These are phyloP conservation scores for Gossypium gossypioides DNA, from an alignment of 441 rosid genomes.

Conservation along the genomic window DNA sequence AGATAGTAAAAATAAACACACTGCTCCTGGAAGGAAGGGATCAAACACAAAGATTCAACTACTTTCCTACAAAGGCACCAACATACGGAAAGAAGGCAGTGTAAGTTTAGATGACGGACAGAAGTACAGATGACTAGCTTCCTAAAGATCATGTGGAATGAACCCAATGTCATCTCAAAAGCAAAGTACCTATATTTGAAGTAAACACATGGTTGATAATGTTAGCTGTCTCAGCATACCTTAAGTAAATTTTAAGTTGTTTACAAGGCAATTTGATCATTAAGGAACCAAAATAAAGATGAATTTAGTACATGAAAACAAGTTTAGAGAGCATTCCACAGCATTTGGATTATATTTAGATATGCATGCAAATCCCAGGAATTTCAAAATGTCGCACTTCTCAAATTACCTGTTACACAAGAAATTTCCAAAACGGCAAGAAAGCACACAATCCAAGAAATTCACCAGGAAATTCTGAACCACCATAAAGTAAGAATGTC, in stretches of 20 bases:
- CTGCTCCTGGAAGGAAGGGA: not conserved
- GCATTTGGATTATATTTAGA: not conserved
- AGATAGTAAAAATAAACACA: not conserved
- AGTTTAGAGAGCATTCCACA: not conserved
- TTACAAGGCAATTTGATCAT: not conserved
- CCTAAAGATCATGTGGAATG: not conserved
- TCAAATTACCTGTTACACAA: conserved; percentile 70
- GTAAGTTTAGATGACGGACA: not conserved
- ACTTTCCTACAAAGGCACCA: conserved; percentile 1
- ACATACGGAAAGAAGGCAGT: not conserved
- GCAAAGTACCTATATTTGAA: not conserved
- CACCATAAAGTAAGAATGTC: conserved; percentile 19
- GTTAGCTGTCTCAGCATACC: not conserved
- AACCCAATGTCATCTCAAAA: not conserved
- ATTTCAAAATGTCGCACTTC: not conserved
- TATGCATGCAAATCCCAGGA: not conserved
- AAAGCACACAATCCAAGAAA: conserved; percentile 77
- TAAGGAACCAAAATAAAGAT: not conserved
- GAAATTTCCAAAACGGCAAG: conserved; percentile 95
- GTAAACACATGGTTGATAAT: not conserved
- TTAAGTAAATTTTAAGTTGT: not conserved
- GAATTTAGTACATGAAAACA: not conserved
- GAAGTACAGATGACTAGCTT: not conserved
- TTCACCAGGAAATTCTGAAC: conserved; percentile 89
- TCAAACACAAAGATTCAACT: not conserved